These are phyloP conservation scores for Coniochaeta sp. DNA, from an alignment of 2,329 filamentous ascomycete genomes.

Conservation along the genomic window DNA sequence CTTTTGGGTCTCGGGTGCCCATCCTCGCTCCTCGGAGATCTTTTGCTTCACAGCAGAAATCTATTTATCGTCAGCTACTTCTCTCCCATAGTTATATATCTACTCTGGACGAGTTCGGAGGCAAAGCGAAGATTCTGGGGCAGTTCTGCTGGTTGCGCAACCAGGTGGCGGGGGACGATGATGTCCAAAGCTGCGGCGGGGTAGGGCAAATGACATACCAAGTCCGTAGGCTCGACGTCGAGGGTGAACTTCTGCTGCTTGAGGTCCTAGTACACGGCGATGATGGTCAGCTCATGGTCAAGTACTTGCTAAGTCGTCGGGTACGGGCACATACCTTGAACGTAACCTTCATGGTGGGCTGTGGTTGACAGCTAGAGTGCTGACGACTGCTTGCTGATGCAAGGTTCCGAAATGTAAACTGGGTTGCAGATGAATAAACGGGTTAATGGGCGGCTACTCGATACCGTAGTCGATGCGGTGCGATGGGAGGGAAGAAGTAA, in stretches of 20 bases:
- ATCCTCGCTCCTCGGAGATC: slow-evolving; percentile 87
- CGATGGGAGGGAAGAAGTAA: slow-evolving; percentile 3
- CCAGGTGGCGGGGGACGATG: slow-evolving; percentile 9
- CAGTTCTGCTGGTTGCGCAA: slow-evolving; percentile 12
- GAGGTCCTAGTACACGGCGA: slow-evolving; percentile 61
- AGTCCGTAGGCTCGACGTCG: slow-evolving; percentile 87
- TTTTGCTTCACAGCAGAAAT: slow-evolving; percentile 88
- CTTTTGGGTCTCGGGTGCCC: slow-evolving; percentile 86
- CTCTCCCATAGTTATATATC: not conserved
- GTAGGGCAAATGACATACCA: slow-evolving; percentile 50
- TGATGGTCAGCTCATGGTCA: not conserved
- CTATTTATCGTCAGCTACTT: slow-evolving; percentile 36
- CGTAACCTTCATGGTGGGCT: slow-evolving; percentile 60
- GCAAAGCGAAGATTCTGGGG: not conserved
- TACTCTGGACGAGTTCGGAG: slow-evolving; percentile 4
- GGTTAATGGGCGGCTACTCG: not conserved
- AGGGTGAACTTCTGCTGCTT: slow-evolving; percentile 98
- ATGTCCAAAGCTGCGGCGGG: slow-evolving; percentile 12
- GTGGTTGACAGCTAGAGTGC: slow-evolving; percentile 22
- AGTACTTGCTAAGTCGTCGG: not conserved
- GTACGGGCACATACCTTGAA: slow-evolving; percentile 44
- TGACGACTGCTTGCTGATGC: not conserved
- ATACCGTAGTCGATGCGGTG: slow-evolving; percentile 4
- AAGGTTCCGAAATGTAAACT: not conserved
- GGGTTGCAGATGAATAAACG: not conserved